Evolutionary conservation across 2,329 filamentous ascomycete species (phyloP), one percentile per base, ranked within the genome.

Genomic region (Colletotrichum australisinense): DNA sequence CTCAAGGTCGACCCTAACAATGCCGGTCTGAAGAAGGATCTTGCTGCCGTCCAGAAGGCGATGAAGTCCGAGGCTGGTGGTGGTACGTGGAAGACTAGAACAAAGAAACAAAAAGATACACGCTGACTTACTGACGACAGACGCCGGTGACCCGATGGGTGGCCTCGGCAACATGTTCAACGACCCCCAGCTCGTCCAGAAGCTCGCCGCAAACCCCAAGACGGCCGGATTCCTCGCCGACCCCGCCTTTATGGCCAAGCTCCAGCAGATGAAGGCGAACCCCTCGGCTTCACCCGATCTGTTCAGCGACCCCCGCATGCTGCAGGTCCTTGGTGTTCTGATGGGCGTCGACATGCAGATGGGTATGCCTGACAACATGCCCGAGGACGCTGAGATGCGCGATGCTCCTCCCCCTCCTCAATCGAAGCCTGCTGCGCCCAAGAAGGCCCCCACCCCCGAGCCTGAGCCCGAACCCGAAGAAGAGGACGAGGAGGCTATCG

Each of bases 201-300:
- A 99, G 88, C 92, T 99, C 72, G 95, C 95, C 75, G 90, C 86
- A 78, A 98, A 98, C 87, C 97, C 97, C 75, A 98, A 98, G 91
- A 99, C 97, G 12, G 92, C 93, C 76, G 83, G 88, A 14, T 91
- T 93, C 78, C 91, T 99, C 38, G 93, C 91, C 72, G 97, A 99
- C 80, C 89, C 93, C 11, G 87, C 91, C 32, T 99, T 99, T 86
- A 97, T 99, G 93, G 86, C 88, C 76, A 98, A 98, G 86, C 88
- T 99, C 71, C 92, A 97, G 83, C 88, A 91, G 63, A 86, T 98
- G 75, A 92, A 93, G 85, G 87, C 91, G 77, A 97, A 98, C 85
- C 95, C 97, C 6, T 90, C 91, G 79, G 92, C 91, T 78, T 90
- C 95, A 59, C 92, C 94, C 75, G 91, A 93, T 73, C 90, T 97